A percentile compares a stretch with the other conserved stretches of the same genome.
phyloP scores from a whole-genome alignment of 139 green algal species.

The Choricystis sp. region DNA sequence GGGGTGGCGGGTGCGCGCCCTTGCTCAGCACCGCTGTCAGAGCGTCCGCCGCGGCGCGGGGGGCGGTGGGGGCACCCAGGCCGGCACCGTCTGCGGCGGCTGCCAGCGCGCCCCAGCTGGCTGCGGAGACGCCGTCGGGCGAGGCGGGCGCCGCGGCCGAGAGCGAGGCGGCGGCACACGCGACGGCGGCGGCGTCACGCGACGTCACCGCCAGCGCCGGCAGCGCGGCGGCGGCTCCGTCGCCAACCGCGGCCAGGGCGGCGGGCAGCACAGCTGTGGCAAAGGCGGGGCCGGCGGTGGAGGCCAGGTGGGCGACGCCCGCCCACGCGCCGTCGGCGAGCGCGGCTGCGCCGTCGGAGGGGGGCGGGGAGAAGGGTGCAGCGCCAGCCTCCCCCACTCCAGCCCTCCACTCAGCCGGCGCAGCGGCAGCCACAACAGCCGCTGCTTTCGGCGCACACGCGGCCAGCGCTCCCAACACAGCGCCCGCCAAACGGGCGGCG shows the following conservation, averaged over 20 bases:
- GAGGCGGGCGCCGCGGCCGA: too few species aligned
- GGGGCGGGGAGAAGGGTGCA: background rate
- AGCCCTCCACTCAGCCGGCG: background rate
- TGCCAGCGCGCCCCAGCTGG: background rate
- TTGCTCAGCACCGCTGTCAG: background rate
- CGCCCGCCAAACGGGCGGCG: too few species aligned
- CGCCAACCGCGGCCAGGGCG: background rate
- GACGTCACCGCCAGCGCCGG: background rate
- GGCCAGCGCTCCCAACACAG: background rate
- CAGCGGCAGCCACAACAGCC: background rate
- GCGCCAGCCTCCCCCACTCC: background rate
- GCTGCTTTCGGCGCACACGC: background rate
- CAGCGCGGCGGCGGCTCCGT: background rate
- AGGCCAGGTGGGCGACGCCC: background rate
- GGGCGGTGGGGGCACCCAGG: too few species aligned
- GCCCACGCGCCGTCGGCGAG: background rate
- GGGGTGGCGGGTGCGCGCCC: background rate
- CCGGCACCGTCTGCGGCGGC: background rate
- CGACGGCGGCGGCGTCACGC: too few species aligned
- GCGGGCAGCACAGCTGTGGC: background rate
- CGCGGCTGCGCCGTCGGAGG: too few species aligned
- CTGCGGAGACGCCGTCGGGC: background rate
- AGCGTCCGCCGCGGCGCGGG: too few species aligned
- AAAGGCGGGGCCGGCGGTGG: background rate
- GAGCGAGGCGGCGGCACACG: background rate